phyloP scores from a whole-genome alignment of 495 filamentous ascomycete genomes.

The Pyrenula massariospora region DNA sequence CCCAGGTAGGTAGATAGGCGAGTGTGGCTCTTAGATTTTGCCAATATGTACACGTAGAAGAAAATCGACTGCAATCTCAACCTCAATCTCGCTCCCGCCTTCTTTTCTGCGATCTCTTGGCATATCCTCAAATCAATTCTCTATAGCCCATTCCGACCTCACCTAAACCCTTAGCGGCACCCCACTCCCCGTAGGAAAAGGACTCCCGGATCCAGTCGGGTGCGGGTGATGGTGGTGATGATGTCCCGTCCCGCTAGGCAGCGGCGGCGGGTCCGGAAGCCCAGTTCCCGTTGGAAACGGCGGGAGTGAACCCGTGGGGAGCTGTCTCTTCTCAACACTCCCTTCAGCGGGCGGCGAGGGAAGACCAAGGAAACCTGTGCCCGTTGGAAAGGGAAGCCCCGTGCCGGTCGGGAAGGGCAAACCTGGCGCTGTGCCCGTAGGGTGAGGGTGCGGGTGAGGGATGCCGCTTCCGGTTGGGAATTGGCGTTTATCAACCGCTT shows the following conservation, averaged over 20 bases:
- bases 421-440: too few relatives aligned
- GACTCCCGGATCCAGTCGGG: not conserved
- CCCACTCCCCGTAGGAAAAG: not conserved
- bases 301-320: not conserved
- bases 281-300: not conserved
- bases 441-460: not conserved
- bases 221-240: not conserved
- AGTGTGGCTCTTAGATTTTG: too few relatives aligned
- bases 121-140: too few relatives aligned
- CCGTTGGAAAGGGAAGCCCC: not conserved
- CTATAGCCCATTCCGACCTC: not conserved
- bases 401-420: too few relatives aligned
- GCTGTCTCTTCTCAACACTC: not conserved
- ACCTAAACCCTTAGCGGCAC: not conserved
- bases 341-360: too few relatives aligned
- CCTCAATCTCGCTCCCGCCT: conserved; percentile 7
- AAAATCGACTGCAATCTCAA: not conserved
- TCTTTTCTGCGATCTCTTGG: conserved; percentile 8
- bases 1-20: too few relatives aligned
- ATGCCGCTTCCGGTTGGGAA: not conserved
- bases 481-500: not conserved
- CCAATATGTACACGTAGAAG: not conserved
- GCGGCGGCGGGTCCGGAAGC: too few relatives aligned
- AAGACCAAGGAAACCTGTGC: not conserved
- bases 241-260: too few relatives aligned